phyloP scores from a whole-genome alignment of 1,284 basidiomycete species.

The Pisolithus thermaeus region DNA sequence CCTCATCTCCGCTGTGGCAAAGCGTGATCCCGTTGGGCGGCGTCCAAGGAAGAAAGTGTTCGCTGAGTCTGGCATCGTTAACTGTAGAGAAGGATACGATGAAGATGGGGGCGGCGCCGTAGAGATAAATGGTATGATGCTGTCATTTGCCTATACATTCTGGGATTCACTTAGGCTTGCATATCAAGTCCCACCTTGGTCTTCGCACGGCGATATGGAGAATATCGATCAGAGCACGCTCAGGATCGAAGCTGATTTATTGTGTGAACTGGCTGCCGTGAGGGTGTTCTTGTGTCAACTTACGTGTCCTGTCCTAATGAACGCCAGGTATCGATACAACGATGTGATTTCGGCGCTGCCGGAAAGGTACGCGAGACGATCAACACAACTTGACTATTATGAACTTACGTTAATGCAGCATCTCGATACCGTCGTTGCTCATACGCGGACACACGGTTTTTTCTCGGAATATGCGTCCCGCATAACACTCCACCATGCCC shows the following conservation, averaged over 20 bases:
- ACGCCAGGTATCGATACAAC: slow-evolving; percentile 52
- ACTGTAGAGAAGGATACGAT: slow-evolving; percentile 18
- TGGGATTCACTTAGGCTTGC: background rate
- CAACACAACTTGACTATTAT: no score
- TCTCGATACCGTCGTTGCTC: slow-evolving; percentile 52
- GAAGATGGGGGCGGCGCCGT: slow-evolving; percentile 11
- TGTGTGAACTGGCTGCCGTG: slow-evolving; percentile 62
- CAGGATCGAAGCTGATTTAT: slow-evolving; percentile 63
- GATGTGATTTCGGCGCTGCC: slow-evolving; percentile 61
- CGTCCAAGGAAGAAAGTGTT: slow-evolving; percentile 68
- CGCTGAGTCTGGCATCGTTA: slow-evolving; percentile 53
- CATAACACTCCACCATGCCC: slow-evolving; percentile 62
- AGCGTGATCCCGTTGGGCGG: slow-evolving; percentile 65
- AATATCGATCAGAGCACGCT: slow-evolving; percentile 45
- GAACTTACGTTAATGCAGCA: slow-evolving; percentile 28
- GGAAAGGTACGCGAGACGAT: slow-evolving; percentile 32
- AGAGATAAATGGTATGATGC: slow-evolving; percentile 22
- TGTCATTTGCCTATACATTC: background rate
- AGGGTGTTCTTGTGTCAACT: slow-evolving; percentile 15
- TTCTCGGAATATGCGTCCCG: slow-evolving; percentile 55
- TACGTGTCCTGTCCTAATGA: background rate
- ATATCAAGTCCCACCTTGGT: slow-evolving; percentile 36
- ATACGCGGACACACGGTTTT: slow-evolving; percentile 50
- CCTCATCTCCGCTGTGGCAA: slow-evolving; percentile 57
- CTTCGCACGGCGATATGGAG: slow-evolving; percentile 44